These are phyloP conservation scores for Leptomonas pyrrhocoris DNA, from an alignment of 208 protist species.

Conservation along the genomic window DNA sequence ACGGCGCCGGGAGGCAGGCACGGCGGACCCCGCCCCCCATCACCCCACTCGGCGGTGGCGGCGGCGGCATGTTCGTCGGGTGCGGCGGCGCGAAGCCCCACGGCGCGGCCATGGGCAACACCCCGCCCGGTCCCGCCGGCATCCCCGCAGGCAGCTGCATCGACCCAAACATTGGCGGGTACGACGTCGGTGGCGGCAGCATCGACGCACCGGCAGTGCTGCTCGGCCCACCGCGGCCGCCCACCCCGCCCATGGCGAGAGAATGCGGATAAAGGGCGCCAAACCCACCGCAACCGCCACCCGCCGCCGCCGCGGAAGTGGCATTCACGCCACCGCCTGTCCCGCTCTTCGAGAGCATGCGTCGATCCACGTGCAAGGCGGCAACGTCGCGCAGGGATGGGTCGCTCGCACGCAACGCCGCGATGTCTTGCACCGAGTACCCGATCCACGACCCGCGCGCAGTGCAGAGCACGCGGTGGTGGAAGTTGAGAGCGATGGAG, in stretches of 20 bases:
- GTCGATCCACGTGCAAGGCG: slow-evolving; percentile 25
- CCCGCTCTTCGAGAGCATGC: slow-evolving; percentile 21
- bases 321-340: not conserved
- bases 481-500: slow-evolving; percentile 37
- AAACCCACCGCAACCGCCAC: not conserved
- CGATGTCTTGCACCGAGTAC: slow-evolving; percentile 31
- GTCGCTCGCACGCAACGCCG: slow-evolving; percentile 28
- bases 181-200: slow-evolving; percentile 11
- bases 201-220: not conserved
- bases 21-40: slow-evolving; percentile 18
- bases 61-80: slow-evolving; percentile 13
- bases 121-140: slow-evolving; percentile 1
- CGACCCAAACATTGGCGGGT: slow-evolving; percentile 17
- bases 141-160: slow-evolving; percentile 18
- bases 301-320: not conserved
- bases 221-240: not conserved
- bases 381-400: slow-evolving; percentile 22
- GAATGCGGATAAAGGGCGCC: not conserved
- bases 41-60: slow-evolving; percentile 14
- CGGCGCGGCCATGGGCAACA: slow-evolving; percentile 19
- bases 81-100: slow-evolving; percentile 20
- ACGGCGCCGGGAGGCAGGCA: slow-evolving; percentile 12
- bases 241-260: slow-evolving; percentile 3
- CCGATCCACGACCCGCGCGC: slow-evolving; percentile 33
- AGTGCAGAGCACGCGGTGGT: slow-evolving; percentile 38